A percentile compares a stretch with the other conserved stretches of the same genome.
Evolutionary conservation across 75 land plant species (phyloP).

Genomic region (Sequoiadendron giganteum): DNA sequence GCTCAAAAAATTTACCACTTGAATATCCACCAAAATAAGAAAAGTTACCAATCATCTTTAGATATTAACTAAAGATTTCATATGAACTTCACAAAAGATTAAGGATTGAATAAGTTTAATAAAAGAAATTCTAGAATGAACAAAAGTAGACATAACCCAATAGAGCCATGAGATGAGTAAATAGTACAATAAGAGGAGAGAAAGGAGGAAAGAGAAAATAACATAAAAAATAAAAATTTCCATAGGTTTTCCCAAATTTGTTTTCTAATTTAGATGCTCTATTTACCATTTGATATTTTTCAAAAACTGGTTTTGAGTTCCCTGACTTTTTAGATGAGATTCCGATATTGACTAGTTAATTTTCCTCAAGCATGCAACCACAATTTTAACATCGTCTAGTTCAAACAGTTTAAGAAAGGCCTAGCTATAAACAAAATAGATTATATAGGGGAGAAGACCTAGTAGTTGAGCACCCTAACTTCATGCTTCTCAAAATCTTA

Average conservation of each 20-base stretch:
- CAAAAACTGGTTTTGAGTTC: too few relatives aligned
- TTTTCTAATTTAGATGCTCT: too few relatives aligned
- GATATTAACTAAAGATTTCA: neutral
- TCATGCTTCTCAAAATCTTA: too few relatives aligned
- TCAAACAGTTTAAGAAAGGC: neutral
- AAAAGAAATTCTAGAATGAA: neutral
- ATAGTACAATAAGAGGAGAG: neutral
- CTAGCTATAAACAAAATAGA: neutral
- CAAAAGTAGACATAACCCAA: neutral
- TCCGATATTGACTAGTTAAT: too few relatives aligned
- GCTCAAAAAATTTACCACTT: neutral
- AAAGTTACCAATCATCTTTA: neutral
- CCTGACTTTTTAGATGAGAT: too few relatives aligned
- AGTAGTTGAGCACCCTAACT: too few relatives aligned
- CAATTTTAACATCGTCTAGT: neutral
- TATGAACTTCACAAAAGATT: neutral
- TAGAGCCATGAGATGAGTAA: too few relatives aligned
- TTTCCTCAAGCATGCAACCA: too few relatives aligned
- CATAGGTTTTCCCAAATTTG: too few relatives aligned
- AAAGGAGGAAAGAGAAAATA: neutral
- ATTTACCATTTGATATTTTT: too few relatives aligned
- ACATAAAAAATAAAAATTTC: too few relatives aligned
- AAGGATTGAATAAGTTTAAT: neutral
- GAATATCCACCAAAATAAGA: neutral
- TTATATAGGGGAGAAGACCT: neutral